phyloP scores from a whole-genome alignment of 495 filamentous ascomycete genomes.

The Penicillium samsonianum region DNA sequence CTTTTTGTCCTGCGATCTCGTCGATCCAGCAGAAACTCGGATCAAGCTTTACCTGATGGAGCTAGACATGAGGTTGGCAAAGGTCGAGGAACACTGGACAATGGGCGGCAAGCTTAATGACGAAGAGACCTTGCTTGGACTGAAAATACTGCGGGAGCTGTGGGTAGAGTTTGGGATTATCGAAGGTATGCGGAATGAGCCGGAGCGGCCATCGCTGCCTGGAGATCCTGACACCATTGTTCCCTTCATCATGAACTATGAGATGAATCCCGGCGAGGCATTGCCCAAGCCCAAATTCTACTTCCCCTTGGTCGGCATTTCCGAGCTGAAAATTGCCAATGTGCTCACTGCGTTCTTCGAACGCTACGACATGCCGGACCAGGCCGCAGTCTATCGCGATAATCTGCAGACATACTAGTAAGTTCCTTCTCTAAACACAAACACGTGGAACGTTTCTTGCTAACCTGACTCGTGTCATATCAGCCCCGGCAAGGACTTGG shows the following conservation, averaged over 20 bases:
- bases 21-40: slow-evolving; percentile 6
- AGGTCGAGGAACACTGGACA: slow-evolving; percentile 2
- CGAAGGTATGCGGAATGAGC: slow-evolving; percentile 6
- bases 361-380: slow-evolving; percentile 1
- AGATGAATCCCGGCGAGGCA: not conserved
- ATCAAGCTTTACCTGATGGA: slow-evolving; percentile 15
- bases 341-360: slow-evolving; percentile 9
- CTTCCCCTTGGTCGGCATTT: slow-evolving; percentile 8
- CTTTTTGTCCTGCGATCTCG: slow-evolving; percentile 9
- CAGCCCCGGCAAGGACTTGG: slow-evolving; percentile 1
- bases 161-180: slow-evolving; percentile 11
- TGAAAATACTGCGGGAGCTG: slow-evolving; percentile 8
- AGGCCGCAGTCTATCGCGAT: slow-evolving; percentile 3
- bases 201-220: not conserved
- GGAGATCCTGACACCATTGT: slow-evolving; percentile 1
- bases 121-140: not conserved
- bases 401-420: slow-evolving; percentile 4
- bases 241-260: slow-evolving; percentile 5
- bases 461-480: not conserved
- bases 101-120: not conserved
- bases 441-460: not conserved
- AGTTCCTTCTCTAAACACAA: not conserved
- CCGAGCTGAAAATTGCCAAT: slow-evolving; percentile 4
- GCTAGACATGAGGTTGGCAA: not conserved
- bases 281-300: slow-evolving; percentile 10